Conservation (phyloP, 2,329 filamentous ascomycete species). For the Hansfordia pulvinata region DNA sequence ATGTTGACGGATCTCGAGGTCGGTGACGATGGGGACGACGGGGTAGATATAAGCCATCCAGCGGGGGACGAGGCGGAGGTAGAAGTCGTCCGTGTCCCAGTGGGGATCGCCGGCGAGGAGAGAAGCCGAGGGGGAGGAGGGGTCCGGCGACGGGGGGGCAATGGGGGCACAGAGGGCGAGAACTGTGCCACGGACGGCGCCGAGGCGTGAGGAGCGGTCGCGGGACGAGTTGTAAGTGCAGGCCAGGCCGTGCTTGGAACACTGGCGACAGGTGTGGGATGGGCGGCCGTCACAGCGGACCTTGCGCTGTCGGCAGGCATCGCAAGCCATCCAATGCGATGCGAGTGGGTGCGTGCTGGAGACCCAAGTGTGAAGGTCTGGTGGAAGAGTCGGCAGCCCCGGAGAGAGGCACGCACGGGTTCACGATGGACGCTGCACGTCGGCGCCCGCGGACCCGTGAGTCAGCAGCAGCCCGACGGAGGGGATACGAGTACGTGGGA, state of each 20-base stretch:
- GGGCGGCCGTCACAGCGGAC: not conserved
- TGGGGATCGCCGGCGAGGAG: not conserved
- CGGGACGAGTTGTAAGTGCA: slow-evolving; percentile 1
- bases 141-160: not conserved
- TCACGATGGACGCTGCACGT: no score
- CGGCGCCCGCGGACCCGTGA: no score
- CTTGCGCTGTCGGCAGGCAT: slow-evolving; percentile 1
- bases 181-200: not conserved
- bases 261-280: not conserved
- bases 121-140: not conserved
- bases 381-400: no score
- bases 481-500: no score
- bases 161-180: not conserved
- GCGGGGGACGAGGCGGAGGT: not conserved
- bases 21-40: slow-evolving; percentile 1
- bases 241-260: not conserved
- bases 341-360: no score
- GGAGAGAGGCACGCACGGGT: no score
- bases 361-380: no score
- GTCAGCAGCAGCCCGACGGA: no score
- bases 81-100: not conserved
- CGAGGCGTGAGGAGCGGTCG: not conserved
- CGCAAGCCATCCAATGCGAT: no score
- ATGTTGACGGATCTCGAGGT: not conserved
- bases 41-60: slow-evolving; percentile 1